Evolutionary conservation across 345 rosid species (phyloP).

Genomic region (Turnera subulata): DNA sequence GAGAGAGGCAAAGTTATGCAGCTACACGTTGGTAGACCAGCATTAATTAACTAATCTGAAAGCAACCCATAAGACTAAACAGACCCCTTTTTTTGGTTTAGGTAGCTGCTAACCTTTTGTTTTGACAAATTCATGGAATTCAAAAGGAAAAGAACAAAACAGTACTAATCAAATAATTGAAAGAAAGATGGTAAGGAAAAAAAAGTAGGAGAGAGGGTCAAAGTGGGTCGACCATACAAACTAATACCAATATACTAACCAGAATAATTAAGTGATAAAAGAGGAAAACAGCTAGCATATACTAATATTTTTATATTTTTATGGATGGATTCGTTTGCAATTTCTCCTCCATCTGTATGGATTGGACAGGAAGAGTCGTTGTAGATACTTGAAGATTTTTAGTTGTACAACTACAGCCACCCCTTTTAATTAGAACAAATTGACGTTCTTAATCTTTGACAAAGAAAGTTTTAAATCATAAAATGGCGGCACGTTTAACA

Average conservation of each 20-base stretch:
- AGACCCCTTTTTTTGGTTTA: neutral
- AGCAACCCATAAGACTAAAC: slow-evolving; percentile 8
- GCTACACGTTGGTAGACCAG: slow-evolving; percentile 13
- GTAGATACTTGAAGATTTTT: neutral
- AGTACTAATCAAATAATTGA: neutral
- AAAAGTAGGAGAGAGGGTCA: neutral
- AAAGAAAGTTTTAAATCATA: too few relatives aligned
- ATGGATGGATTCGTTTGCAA: slow-evolving; percentile 1
- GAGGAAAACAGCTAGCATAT: slow-evolving; percentile 25
- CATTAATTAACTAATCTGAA: slow-evolving; percentile 19
- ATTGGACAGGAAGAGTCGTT: too few relatives aligned
- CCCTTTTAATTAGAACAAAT: too few relatives aligned
- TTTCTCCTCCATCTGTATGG: slow-evolving; percentile 4
- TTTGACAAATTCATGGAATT: slow-evolving; percentile 31
- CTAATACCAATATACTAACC: neutral
- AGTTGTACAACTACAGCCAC: too few relatives aligned
- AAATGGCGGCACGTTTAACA: too few relatives aligned
- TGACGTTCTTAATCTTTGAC: too few relatives aligned
- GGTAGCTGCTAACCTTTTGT: slow-evolving; percentile 6
- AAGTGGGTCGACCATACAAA: neutral
- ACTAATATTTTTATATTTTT: too few relatives aligned
- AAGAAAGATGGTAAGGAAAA: neutral
- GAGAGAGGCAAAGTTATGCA: neutral
- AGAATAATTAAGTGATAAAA: neutral
- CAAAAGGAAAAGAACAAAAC: neutral